A percentile compares a stretch with the other conserved stretches of the same genome.
Conservation (phyloP, 257 asterid genomes). For the Agastache rugosa region DNA sequence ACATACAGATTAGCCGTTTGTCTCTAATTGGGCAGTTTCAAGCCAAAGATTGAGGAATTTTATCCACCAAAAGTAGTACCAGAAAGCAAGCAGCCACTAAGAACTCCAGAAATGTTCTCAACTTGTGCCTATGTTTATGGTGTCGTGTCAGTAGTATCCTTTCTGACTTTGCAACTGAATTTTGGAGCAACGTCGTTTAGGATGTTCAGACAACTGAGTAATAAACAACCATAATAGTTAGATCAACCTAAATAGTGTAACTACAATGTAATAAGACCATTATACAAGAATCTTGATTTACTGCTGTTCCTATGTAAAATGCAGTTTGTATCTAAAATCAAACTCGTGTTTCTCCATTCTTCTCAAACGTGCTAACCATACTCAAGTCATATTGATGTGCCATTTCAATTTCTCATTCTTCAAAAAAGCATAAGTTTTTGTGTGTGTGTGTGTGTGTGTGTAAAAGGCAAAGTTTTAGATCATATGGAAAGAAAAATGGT, state of each 20-base stretch:
- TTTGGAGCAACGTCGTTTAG: not conserved
- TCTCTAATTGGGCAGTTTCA: not conserved
- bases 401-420: not conserved
- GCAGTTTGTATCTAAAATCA: not conserved
- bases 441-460: too few species aligned
- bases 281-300: constrained; percentile 6
- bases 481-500: not conserved
- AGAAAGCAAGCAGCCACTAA: not conserved
- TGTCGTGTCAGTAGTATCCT: constrained; percentile 7
- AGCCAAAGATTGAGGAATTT: not conserved
- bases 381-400: not conserved
- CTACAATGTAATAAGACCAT: not conserved
- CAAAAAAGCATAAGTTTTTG: not conserved
- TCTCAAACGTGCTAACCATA: not conserved
- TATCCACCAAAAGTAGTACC: not conserved
- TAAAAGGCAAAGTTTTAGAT: too few species aligned
- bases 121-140: not conserved
- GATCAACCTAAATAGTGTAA: not conserved
- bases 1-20: not conserved
- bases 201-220: not conserved
- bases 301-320: too few species aligned
- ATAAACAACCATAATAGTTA: constrained; percentile 11
- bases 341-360: not conserved
- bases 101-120: constrained; percentile 7
- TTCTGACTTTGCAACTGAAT: constrained; percentile 6